A percentile compares a stretch with the other conserved stretches of the same genome.
phyloP scores from a whole-genome alignment of 2,329 filamentous ascomycete species.

The Xylariomycetidae sp. region DNA sequence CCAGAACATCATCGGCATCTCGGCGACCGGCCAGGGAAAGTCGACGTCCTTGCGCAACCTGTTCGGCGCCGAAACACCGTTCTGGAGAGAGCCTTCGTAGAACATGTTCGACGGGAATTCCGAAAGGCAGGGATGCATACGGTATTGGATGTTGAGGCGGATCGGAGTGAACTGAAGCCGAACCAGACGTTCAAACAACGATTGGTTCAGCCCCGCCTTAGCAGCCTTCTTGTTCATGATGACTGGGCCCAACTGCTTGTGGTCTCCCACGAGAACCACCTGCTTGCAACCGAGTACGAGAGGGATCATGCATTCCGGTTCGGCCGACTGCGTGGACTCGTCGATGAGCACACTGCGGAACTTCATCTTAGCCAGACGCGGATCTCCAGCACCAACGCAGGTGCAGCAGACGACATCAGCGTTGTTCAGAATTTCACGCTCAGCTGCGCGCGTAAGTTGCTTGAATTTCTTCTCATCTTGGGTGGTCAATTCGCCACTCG shows the following conservation, averaged over 20 bases:
- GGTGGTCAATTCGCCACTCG: slow-evolving; percentile 86
- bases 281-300: slow-evolving; percentile 97
- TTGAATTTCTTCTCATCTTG: slow-evolving; percentile 99
- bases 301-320: slow-evolving; percentile 98
- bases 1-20: slow-evolving; percentile 99
- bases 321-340: slow-evolving; percentile 95
- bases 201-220: slow-evolving; percentile 95
- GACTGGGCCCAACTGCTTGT: slow-evolving; percentile 94
- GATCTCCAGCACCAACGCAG: slow-evolving; percentile 94
- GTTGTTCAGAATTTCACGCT: slow-evolving; percentile 89
- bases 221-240: slow-evolving; percentile 99
- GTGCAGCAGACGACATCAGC: slow-evolving; percentile 99
- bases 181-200: slow-evolving; percentile 94
- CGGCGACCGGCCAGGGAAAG: slow-evolving; percentile 92
- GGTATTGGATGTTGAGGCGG: slow-evolving; percentile 92
- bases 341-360: slow-evolving; percentile 98
- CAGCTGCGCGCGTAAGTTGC: slow-evolving; percentile 85
- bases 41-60: slow-evolving; percentile 89
- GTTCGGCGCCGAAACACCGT: slow-evolving; percentile 86
- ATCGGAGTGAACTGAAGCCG: slow-evolving; percentile 87
- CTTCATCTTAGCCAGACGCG: slow-evolving; percentile 92
- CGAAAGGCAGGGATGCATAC: slow-evolving; percentile 96
- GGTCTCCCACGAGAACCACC: slow-evolving; percentile 95
- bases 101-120: slow-evolving; percentile 99
- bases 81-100: slow-evolving; percentile 94